A percentile compares a stretch with the other conserved stretches of the same genome.
phyloP scores from a whole-genome alignment of 257 asterid species.

The Jasminum sambac region DNA sequence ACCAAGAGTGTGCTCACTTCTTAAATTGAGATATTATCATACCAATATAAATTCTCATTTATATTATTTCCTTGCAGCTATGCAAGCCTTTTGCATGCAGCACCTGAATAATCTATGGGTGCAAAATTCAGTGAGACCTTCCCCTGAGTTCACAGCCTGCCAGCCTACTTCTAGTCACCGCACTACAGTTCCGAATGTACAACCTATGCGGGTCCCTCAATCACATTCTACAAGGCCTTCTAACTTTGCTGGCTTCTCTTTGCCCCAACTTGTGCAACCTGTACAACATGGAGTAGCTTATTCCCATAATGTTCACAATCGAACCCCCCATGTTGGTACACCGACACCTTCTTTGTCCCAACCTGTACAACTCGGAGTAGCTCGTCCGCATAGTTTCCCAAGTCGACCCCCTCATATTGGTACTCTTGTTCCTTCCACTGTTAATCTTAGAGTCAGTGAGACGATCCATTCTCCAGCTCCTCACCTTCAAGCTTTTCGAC shows the following conservation, averaged over 20 bases:
- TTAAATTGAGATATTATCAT: neutral
- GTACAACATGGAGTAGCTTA: neutral
- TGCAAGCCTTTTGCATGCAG: constrained; percentile 19
- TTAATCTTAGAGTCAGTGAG: constrained; percentile 13
- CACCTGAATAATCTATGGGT: neutral
- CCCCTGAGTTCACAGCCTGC: neutral
- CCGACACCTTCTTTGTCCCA: constrained; percentile 15
- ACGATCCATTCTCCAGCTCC: constrained; percentile 26
- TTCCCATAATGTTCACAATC: neutral
- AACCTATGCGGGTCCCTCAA: neutral
- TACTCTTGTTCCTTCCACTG: constrained; percentile 20
- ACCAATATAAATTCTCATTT: neutral
- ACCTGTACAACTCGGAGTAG: neutral
- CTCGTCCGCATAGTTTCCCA: too few relatives aligned
- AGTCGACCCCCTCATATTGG: neutral
- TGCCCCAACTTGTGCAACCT: neutral
- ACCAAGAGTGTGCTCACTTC: neutral
- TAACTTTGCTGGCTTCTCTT: neutral
- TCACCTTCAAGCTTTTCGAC: constrained; percentile 24
- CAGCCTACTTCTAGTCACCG: constrained; percentile 9
- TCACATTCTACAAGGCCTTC: constrained; percentile 2
- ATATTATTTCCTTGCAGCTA: constrained; percentile 19
- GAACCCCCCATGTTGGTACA: constrained; percentile 1
- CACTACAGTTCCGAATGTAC: constrained; percentile 12
- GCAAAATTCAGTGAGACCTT: constrained; percentile 18